Percentiles rank a stretch among this genome's conserved stretches.
These are phyloP conservation scores for Truncatella angustata DNA, from an alignment of 2,329 filamentous ascomycete genomes.

Conservation along the genomic window DNA sequence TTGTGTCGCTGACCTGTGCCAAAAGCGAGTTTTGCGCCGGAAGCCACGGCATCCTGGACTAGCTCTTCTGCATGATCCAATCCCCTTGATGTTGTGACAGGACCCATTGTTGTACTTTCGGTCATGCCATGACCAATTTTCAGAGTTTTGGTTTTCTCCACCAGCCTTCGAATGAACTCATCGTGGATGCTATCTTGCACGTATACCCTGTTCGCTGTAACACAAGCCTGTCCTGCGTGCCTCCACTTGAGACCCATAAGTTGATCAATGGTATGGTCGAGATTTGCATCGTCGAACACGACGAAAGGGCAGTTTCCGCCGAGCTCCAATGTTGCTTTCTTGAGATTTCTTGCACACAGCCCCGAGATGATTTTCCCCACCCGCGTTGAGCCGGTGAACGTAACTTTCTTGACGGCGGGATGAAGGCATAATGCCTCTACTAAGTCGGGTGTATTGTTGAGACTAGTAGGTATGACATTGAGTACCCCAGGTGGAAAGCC, in stretches of 20 bases:
- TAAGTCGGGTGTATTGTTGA: slow-evolving; percentile 41
- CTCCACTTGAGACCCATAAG: slow-evolving; percentile 37
- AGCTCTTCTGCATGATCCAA: slow-evolving; percentile 58
- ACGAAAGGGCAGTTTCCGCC: slow-evolving; percentile 70
- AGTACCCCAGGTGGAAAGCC: slow-evolving; percentile 75
- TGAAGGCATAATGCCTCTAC: slow-evolving; percentile 47
- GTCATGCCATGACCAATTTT: slow-evolving; percentile 61
- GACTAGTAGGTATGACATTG: slow-evolving; percentile 44
- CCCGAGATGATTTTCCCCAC: slow-evolving; percentile 67
- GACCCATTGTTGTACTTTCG: slow-evolving; percentile 57
- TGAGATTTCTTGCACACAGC: slow-evolving; percentile 62
- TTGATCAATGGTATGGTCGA: slow-evolving; percentile 56
- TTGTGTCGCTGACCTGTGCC: slow-evolving; percentile 54
- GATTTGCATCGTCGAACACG: slow-evolving; percentile 65
- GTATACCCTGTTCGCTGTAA: slow-evolving; percentile 64
- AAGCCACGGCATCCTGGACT: slow-evolving; percentile 61
- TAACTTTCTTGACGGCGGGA: slow-evolving; percentile 58
- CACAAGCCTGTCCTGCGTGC: slow-evolving; percentile 63
- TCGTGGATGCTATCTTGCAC: slow-evolving; percentile 63
- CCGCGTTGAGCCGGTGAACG: slow-evolving; percentile 70
- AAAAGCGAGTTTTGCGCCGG: slow-evolving; percentile 62
- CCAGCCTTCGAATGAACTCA: slow-evolving; percentile 54
- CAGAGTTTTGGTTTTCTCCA: slow-evolving; percentile 49
- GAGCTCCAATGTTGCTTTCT: slow-evolving; percentile 68
- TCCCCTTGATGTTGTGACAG: slow-evolving; percentile 54